phyloP scores from a whole-genome alignment of 2,329 filamentous ascomycete species.

The Aspergillus persii region DNA sequence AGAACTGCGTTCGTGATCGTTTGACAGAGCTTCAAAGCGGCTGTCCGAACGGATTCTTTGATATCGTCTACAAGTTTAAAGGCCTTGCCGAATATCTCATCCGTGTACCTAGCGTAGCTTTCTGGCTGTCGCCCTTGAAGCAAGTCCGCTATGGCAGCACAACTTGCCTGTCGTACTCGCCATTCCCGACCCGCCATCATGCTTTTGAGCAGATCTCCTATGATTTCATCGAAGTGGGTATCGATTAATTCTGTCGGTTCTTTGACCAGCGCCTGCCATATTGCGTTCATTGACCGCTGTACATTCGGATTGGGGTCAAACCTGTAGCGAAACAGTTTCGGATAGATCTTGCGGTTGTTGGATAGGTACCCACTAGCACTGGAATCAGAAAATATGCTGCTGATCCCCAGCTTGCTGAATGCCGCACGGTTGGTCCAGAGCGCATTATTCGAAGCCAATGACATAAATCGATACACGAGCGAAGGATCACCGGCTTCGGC shows the following conservation, averaged over 20 bases:
- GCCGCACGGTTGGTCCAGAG: slow-evolving; percentile 97
- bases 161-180: slow-evolving; percentile 89
- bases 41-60: slow-evolving; percentile 80
- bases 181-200: slow-evolving; percentile 82
- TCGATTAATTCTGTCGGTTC: slow-evolving; percentile 76
- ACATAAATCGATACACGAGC: slow-evolving; percentile 98
- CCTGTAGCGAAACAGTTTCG: slow-evolving; percentile 88
- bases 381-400: slow-evolving; percentile 85
- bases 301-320: slow-evolving; percentile 96
- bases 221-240: slow-evolving; percentile 80
- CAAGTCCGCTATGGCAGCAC: slow-evolving; percentile 82
- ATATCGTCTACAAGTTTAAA: slow-evolving; percentile 96
- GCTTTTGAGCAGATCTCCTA: slow-evolving; percentile 80
- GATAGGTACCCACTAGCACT: slow-evolving; percentile 64
- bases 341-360: slow-evolving; percentile 89
- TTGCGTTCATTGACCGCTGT: slow-evolving; percentile 92
- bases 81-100: slow-evolving; percentile 78
- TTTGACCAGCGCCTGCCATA: slow-evolving; percentile 95
- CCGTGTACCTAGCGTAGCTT: slow-evolving; percentile 80
- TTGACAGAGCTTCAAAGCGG: slow-evolving; percentile 79
- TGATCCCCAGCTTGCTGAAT: slow-evolving; percentile 90
- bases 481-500: slow-evolving; percentile 94
- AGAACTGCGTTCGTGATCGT: slow-evolving; percentile 81
- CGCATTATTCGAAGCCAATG: slow-evolving; percentile 88
- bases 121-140: slow-evolving; percentile 74